These are phyloP conservation scores for Knoxdaviesia capensis DNA, from an alignment of 2,329 filamentous ascomycete species.

Conservation along the genomic window DNA sequence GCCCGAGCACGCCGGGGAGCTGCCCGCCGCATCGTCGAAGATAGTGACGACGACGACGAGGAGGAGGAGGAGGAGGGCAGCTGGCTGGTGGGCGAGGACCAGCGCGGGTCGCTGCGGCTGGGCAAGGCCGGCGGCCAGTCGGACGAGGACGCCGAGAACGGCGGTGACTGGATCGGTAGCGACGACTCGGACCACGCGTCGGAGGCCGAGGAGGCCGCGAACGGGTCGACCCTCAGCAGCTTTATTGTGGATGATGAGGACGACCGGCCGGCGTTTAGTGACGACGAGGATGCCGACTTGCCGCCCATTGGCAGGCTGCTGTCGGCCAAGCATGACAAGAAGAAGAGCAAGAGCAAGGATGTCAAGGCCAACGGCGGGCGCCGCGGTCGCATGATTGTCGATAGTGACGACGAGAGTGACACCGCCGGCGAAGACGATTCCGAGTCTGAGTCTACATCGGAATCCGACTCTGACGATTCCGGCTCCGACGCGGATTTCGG, in stretches of 20 bases:
- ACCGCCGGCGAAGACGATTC: slow-evolving; percentile 16
- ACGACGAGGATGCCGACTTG: slow-evolving; percentile 11
- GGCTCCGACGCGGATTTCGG: background rate
- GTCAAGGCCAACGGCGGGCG: no score
- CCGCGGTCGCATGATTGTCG: slow-evolving; percentile 1
- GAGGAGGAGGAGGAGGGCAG: slow-evolving; percentile 51
- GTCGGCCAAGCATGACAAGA: slow-evolving; percentile 5
- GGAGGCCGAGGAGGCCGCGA: slow-evolving; percentile 27
- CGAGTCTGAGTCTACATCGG: slow-evolving; percentile 10
- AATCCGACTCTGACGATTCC: slow-evolving; percentile 13
- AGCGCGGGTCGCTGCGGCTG: slow-evolving; percentile 39
- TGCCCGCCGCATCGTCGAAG: slow-evolving; percentile 36
- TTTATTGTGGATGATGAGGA: slow-evolving; percentile 33
- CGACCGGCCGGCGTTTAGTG: slow-evolving; percentile 9
- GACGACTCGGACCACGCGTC: slow-evolving; percentile 44
- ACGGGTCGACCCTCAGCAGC: slow-evolving; percentile 31
- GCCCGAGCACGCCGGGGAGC: slow-evolving; percentile 14
- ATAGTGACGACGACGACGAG: slow-evolving; percentile 39
- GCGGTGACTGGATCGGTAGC: slow-evolving; percentile 56
- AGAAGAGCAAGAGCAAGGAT: no score
- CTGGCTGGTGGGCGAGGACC: slow-evolving; percentile 56
- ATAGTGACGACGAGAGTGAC: slow-evolving; percentile 2
- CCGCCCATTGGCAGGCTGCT: slow-evolving; percentile 6
- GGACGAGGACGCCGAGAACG: slow-evolving; percentile 74
- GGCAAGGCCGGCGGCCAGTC: slow-evolving; percentile 69